phyloP scores from a whole-genome alignment of 2,329 filamentous ascomycete species.

The Fusarium circinatum region DNA sequence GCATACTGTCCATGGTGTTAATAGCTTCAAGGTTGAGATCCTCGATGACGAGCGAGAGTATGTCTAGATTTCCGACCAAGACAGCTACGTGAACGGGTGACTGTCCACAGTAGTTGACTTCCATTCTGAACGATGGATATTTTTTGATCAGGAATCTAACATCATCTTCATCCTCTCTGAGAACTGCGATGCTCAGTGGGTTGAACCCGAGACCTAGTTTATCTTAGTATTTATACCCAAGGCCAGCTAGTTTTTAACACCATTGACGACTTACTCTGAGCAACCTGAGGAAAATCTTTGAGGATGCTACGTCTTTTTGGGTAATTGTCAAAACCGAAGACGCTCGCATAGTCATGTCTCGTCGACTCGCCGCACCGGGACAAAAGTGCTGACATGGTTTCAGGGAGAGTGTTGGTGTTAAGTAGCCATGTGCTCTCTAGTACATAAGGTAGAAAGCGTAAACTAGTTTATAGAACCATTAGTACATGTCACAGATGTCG shows the following conservation, averaged over 20 bases:
- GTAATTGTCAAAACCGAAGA: neutral
- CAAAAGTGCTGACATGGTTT: neutral
- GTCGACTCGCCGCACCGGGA: neutral
- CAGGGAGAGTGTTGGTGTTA: accelerated
- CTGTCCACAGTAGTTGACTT: accelerated
- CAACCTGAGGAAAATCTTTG: accelerated
- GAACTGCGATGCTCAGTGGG: neutral
- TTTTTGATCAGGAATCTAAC: accelerated
- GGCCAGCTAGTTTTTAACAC: neutral
- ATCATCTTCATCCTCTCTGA: accelerated
- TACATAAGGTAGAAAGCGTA: neutral
- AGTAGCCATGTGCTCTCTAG: neutral
- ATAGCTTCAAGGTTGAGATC: accelerated
- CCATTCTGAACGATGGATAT: accelerated
- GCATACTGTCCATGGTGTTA: neutral
- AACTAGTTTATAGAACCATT: accelerated
- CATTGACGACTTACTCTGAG: neutral
- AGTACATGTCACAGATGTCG: accelerated
- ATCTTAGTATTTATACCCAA: neutral
- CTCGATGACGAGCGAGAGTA: neutral
- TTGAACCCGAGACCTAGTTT: neutral
- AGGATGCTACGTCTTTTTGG: accelerated
- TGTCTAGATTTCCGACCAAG: accelerated
- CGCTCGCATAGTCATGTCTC: neutral
- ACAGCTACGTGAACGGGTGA: neutral